phyloP scores from a whole-genome alignment of 331 rosid species.

The Quercus lobata region DNA sequence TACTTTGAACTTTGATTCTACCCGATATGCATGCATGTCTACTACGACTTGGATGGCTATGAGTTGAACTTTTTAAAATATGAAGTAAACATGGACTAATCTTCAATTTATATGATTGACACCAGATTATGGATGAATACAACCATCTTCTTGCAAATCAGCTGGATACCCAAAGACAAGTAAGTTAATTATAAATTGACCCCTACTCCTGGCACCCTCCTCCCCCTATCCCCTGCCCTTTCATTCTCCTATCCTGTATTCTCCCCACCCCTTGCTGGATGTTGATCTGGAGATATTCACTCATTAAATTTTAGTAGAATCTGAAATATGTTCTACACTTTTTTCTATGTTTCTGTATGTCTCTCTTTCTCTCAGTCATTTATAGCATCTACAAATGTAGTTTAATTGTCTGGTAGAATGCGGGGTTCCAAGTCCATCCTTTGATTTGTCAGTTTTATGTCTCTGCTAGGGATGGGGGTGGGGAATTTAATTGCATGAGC shows the following conservation, averaged over 20 bases:
- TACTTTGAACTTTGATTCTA: conserved; percentile 11
- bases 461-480: neutral
- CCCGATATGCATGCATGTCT: neutral
- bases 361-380: neutral
- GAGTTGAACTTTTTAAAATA: neutral
- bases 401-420: no score
- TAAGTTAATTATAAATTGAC: conserved; percentile 26
- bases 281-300: neutral
- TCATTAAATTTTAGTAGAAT: neutral
- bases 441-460: neutral
- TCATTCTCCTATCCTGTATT: neutral
- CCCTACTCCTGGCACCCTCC: neutral
- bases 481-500: neutral
- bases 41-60: neutral
- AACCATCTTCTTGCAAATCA: conserved; percentile 85
- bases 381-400: no score
- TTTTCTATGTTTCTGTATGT: neutral
- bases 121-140: conserved; percentile 92
- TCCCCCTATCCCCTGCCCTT: neutral
- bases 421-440: no score
- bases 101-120: conserved; percentile 24
- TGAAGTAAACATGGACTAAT: conserved; percentile 17
- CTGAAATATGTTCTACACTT: neutral
- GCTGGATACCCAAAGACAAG: conserved; percentile 90
- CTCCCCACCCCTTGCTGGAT: neutral